Evolutionary conservation across 116 monocot genomes (phyloP).

Genomic region (Zostera marina): DNA sequence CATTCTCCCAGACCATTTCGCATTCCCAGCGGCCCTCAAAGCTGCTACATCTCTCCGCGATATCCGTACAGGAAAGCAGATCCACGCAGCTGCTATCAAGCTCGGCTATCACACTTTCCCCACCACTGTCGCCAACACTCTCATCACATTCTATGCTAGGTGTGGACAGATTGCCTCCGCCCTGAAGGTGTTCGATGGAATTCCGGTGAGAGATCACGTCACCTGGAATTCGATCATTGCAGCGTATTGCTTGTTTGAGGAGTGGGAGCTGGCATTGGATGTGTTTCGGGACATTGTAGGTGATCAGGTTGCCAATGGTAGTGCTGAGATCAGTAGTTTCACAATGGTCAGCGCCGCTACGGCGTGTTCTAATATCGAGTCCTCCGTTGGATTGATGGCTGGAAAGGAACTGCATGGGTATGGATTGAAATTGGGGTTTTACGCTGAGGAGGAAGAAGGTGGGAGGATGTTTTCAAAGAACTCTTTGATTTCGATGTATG

Average conservation of each 20-base stretch:
- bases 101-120: constrained; percentile 25
- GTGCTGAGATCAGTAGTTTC: constrained; percentile 44
- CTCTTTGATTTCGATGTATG: constrained; percentile 54
- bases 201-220: constrained; percentile 41
- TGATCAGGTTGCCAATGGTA: constrained; percentile 5
- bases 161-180: constrained; percentile 30
- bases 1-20: constrained; percentile 47
- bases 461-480: constrained; percentile 32
- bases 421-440: constrained; percentile 37
- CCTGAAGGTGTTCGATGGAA: constrained; percentile 48
- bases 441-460: constrained; percentile 9
- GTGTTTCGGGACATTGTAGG: constrained; percentile 49
- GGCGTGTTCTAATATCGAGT: constrained; percentile 37
- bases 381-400: constrained; percentile 18
- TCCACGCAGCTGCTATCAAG: constrained; percentile 56
- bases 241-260: constrained; percentile 43
- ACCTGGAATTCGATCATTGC: constrained; percentile 69
- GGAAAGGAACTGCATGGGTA: constrained; percentile 44
- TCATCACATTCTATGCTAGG: constrained; percentile 60
- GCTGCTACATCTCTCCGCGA: constrained; percentile 39
- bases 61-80: constrained; percentile 30
- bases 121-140: constrained; percentile 45
- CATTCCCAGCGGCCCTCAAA: constrained; percentile 73
- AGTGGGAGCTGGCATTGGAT: constrained; percentile 40
- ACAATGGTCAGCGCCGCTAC: constrained; percentile 49